These are phyloP conservation scores for Camellia granthamiana DNA, from an alignment of 148 eudicot species.

Conservation along the genomic window DNA sequence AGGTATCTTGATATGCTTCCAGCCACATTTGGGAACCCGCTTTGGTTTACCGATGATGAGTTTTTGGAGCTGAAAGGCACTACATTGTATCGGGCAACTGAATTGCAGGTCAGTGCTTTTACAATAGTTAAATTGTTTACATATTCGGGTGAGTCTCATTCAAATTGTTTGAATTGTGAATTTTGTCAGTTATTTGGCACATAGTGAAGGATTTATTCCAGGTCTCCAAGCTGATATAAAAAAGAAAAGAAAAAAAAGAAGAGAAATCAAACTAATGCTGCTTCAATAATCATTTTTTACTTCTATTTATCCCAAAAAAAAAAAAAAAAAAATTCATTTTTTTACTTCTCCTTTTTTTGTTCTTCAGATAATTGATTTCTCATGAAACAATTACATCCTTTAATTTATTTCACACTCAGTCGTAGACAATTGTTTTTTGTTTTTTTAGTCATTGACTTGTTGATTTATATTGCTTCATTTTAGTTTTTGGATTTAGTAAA, in stretches of 20 bases:
- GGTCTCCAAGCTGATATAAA: not conserved
- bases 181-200: not conserved
- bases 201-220: not conserved
- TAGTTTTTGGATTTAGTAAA: not conserved
- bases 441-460: not conserved
- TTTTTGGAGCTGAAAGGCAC: constrained; percentile 84
- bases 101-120: constrained; percentile 55
- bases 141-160: not conserved
- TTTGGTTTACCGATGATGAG: constrained; percentile 87
- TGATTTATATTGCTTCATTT: not conserved
- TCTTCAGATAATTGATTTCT: not conserved
- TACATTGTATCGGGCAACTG: constrained; percentile 62
- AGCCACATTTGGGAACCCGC: constrained; percentile 69
- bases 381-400: no score
- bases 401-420: not conserved
- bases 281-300: not conserved
- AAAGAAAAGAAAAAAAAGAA: not conserved
- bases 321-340: no score
- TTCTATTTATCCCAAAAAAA: not conserved
- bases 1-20: constrained; percentile 95
- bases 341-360: not conserved
- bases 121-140: not conserved
- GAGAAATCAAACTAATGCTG: not conserved
- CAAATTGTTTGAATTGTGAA: not conserved
- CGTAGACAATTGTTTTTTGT: not conserved